These are phyloP conservation scores for Camptophora hylomeconis DNA, from an alignment of 2,329 filamentous ascomycete genomes.

Conservation along the genomic window DNA sequence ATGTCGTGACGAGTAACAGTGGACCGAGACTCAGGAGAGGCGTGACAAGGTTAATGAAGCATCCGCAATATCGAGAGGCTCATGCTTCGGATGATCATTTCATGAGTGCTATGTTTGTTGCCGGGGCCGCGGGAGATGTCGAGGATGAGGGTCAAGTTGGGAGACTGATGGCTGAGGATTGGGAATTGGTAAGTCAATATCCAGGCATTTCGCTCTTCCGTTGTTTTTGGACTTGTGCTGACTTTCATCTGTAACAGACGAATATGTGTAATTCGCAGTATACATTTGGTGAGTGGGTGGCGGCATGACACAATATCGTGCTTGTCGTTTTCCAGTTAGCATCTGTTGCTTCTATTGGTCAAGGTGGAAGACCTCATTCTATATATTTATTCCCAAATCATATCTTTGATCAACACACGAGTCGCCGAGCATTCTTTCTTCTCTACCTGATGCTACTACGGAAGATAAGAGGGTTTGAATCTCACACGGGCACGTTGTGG, in stretches of 20 bases:
- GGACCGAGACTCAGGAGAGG: slow-evolving; percentile 43
- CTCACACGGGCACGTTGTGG: too few species aligned
- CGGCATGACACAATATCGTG: background rate
- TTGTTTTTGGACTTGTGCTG: slow-evolving; percentile 19
- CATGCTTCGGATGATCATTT: slow-evolving; percentile 61
- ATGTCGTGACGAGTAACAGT: slow-evolving; percentile 41
- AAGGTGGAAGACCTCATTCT: too few species aligned
- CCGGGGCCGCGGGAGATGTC: slow-evolving; percentile 39
- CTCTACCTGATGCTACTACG: too few species aligned
- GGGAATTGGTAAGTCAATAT: slow-evolving; percentile 40
- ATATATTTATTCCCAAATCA: too few species aligned
- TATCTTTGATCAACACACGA: too few species aligned
- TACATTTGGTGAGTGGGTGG: slow-evolving; percentile 33
- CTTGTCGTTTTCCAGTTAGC: too few species aligned
- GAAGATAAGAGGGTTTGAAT: too few species aligned
- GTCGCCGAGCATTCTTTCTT: too few species aligned
- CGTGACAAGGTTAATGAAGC: slow-evolving; percentile 53
- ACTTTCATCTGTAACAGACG: too few species aligned
- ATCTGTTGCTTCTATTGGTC: too few species aligned
- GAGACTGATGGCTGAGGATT: slow-evolving; percentile 45
- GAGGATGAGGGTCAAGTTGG: slow-evolving; percentile 33
- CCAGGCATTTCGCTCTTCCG: background rate
- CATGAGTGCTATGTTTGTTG: slow-evolving; percentile 52
- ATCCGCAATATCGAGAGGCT: slow-evolving; percentile 51
- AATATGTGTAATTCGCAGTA: slow-evolving; percentile 54